Evolutionary conservation across 768 basidiomycete genomes (phyloP).

Genomic region (Tephrocybe sp.): DNA sequence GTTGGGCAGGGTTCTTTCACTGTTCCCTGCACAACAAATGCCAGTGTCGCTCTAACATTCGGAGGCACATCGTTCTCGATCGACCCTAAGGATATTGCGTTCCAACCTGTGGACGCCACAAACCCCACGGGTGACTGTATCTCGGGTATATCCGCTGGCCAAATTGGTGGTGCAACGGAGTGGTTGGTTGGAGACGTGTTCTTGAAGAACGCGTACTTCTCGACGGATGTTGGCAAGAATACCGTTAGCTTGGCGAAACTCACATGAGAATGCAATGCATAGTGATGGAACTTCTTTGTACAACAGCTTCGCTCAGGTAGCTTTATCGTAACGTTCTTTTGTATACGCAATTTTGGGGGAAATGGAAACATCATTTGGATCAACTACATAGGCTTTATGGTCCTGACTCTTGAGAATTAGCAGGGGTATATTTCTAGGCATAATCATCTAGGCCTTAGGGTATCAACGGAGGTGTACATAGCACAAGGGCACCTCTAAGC

Average conservation of each 20-base stretch:
- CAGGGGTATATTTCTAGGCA: too few species aligned
- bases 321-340: conserved; percentile 11
- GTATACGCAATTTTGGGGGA: background rate
- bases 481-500: background rate
- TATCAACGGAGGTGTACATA: background rate
- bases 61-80: conserved; percentile 52
- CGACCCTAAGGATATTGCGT: conserved; percentile 63
- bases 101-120: conserved; percentile 49
- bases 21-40: conserved; percentile 46
- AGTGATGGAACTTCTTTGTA: background rate
- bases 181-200: conserved; percentile 82
- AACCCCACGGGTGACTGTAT: conserved; percentile 63
- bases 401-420: too few species aligned
- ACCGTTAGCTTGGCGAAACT: conserved; percentile 60
- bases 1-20: conserved; percentile 52
- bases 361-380: background rate
- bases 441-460: too few species aligned
- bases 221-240: conserved; percentile 59
- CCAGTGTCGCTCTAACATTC: conserved; percentile 47
- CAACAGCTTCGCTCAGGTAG: conserved; percentile 5
- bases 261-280: conserved; percentile 17
- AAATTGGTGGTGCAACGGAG: conserved; percentile 56
- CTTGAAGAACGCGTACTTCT: conserved; percentile 77
- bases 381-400: too few species aligned
- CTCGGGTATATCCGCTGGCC: conserved; percentile 67